phyloP scores from a whole-genome alignment of 352 stramenopile species.

The Aphanomyces astaci region DNA sequence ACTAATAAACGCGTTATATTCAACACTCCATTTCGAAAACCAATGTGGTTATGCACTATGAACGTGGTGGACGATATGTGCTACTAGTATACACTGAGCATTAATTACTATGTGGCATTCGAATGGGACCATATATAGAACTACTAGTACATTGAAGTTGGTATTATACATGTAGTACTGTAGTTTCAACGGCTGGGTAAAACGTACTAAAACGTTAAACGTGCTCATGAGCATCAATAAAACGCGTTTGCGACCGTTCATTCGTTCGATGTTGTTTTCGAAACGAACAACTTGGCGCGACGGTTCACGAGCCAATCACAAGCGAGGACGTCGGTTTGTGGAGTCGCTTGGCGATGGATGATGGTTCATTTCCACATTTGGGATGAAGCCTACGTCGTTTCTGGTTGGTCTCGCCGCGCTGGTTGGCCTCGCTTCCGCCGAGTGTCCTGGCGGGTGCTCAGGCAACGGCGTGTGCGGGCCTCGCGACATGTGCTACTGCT shows the following conservation, averaged over 20 bases:
- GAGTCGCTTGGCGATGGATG: no score
- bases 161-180: no score
- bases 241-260: background rate
- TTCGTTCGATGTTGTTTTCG: background rate
- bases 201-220: background rate
- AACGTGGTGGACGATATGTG: no score
- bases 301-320: background rate
- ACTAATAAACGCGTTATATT: no score
- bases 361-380: background rate
- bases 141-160: no score
- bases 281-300: background rate
- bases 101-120: no score
- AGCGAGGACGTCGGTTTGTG: background rate
- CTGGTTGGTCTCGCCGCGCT: background rate
- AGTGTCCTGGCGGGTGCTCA: conserved; percentile 77
- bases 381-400: background rate
- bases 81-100: no score
- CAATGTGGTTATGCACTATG: background rate
- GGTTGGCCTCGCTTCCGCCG: conserved; percentile 29
- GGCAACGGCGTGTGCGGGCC: conserved; percentile 68
- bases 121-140: no score
- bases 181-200: no score
- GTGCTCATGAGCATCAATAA: background rate
- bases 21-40: no score
- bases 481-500: conserved; percentile 80